A percentile compares a stretch with the other conserved stretches of the same genome.
phyloP scores from a whole-genome alignment of 129 eudicot genomes.

The Mikania micrantha region DNA sequence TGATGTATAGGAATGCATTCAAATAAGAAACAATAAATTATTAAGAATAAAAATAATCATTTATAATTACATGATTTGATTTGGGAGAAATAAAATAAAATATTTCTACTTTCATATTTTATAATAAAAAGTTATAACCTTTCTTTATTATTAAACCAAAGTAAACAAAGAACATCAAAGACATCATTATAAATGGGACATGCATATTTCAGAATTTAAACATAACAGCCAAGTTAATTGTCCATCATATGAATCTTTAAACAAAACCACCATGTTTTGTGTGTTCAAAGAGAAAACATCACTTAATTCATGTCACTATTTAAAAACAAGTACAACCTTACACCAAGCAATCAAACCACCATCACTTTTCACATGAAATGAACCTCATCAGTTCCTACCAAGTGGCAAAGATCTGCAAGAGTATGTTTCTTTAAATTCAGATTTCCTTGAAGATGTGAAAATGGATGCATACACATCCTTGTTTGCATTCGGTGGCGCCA shows the following conservation, averaged over 20 bases:
- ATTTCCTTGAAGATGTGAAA: slow-evolving; percentile 80
- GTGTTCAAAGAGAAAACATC: not conserved
- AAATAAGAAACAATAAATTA: too few relatives aligned
- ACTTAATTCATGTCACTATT: not conserved
- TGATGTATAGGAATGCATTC: too few relatives aligned
- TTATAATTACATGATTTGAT: too few relatives aligned
- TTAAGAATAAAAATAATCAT: too few relatives aligned
- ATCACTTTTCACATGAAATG: not conserved
- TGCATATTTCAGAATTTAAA: not conserved
- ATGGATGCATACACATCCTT: slow-evolving; percentile 78
- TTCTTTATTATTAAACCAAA: not conserved
- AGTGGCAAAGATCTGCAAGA: slow-evolving; percentile 83
- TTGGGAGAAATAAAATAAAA: too few relatives aligned
- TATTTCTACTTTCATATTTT: too few relatives aligned
- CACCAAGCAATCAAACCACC: slow-evolving; percentile 9
- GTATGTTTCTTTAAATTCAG: slow-evolving; percentile 73
- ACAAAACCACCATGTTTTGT: not conserved
- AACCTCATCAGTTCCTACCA: slow-evolving; percentile 61
- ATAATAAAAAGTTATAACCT: too few relatives aligned
- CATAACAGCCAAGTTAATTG: not conserved
- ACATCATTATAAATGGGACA: not conserved
- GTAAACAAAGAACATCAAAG: not conserved
- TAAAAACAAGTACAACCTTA: slow-evolving; percentile 7
- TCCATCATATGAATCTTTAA: not conserved
- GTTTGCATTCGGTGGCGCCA: slow-evolving; percentile 67